Evolutionary conservation across 345 rosid species (phyloP), one percentile per base, ranked within the genome.

Genomic region (Melaleuca quinquenervia): DNA sequence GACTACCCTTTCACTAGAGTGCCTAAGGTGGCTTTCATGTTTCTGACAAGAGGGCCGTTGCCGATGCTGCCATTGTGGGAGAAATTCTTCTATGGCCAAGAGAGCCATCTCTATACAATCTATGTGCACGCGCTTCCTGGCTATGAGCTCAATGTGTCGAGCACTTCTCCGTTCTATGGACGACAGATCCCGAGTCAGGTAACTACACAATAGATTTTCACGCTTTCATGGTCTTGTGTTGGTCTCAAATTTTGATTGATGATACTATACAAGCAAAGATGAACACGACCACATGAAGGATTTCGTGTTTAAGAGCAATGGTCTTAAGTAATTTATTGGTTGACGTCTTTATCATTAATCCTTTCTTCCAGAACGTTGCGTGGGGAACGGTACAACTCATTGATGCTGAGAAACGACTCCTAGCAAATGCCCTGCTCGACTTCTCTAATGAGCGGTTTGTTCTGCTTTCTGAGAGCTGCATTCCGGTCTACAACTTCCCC

Each of bases 401-500:
- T 75, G 98, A 94, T 82, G 99, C 98, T 6, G 98, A 96, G 91
- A 95, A 91, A 91, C 97, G 99, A 75, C 97, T 96, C 84, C 92
- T 96, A 44, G 95, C 99, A 60, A 96, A 96, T 56, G 98, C 98
- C 74, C 85, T 96, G 86, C 93, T 95, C 76, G 98, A 96, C 88
- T 94, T 94, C 86, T 93, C 97, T 11, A 96, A 96, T 26, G 98
- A 96, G 84, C 94, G 98, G 82, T 96, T 96, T 86, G 87, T 95
- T 83, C 98, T 96, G 86, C 98, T 96, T 51, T 96, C 99, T 0
- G 99, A 96, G 90, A 96, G 98, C 91, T 96, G 99, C 90, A 94
- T 96, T 90, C 99, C 99, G 2, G 88, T 95, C 86, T 94, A 90
- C 89, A 95, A 95, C 90, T 96, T 96, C 87, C 93, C 91, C 52